phyloP scores from a whole-genome alignment of 345 rosid genomes.

The Angophora floribunda region DNA sequence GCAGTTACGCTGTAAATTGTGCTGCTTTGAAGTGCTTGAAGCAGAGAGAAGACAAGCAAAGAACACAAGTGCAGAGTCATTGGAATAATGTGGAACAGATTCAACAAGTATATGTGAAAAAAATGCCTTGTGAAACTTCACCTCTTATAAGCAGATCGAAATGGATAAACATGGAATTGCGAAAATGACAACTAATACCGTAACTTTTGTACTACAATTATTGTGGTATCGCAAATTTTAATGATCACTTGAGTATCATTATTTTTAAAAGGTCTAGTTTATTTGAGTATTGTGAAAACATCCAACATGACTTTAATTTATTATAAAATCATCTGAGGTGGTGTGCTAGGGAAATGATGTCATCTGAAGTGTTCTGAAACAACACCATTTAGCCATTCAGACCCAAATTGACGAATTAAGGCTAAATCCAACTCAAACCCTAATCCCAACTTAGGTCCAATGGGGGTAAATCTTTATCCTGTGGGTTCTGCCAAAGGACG shows the following conservation, averaged over 20 bases:
- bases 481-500: no score
- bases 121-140: background rate
- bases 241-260: background rate
- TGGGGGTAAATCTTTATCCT: background rate
- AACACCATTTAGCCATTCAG: background rate
- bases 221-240: background rate
- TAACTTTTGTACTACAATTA: background rate
- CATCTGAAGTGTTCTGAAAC: background rate
- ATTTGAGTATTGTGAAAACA: background rate
- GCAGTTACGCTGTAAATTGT: background rate
- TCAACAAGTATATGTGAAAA: background rate
- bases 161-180: no score
- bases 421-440: background rate
- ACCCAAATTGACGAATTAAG: background rate
- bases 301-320: background rate
- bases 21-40: background rate
- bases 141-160: background rate
- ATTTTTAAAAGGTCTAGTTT: background rate
- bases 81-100: background rate
- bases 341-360: background rate
- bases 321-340: background rate
- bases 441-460: background rate
- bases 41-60: background rate
- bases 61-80: background rate
- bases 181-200: background rate